Evolutionary conservation across 2,329 filamentous ascomycete species (phyloP), one percentile per base, ranked within the genome.

Genomic region (Aspergillus flavus): DNA sequence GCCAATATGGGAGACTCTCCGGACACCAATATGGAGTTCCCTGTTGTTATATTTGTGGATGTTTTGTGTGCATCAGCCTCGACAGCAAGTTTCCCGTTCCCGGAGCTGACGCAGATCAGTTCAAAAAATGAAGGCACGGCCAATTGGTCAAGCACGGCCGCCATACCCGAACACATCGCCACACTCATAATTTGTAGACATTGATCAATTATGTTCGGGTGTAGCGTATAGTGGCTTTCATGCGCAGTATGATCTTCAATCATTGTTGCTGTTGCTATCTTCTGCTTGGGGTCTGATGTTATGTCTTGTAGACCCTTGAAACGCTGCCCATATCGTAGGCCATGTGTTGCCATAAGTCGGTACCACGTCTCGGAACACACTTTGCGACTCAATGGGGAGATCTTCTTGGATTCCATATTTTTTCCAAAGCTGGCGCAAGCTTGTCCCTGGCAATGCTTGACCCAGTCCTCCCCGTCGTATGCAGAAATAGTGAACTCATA

Each of bases 401-500:
- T 21, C 14, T 43, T 43, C 16, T n/a, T 19, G 41, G 41, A 9
- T n/a, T 43, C 41, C 7, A n/a, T n/a, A 43, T 19, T 9, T 3
- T 21, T n/a, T 9, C 21, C 41, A n/a, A 43, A 43, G 41, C 41
- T n/a, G 12, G 54, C 32, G 7, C 7, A 11, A 3, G 43, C 63
- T 16, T 73, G 46, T 3, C 74, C 69, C 43, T 46, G 16, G 55
- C 73, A 72, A 46, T 75, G 71, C 46, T 73, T 73, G 19, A 50
- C 68, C 68, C 69, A 73, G 10, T 23, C 54, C 2, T 58, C 61
- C 4, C 69, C 69, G 34, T 63, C 62, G 12, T 69, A 63, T 10
- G 73, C 72, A 2, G 54, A 57, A 11, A 77, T 71, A 10, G 61
- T 63, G 56, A 75, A 76, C 4, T 70, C 66, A 59, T 72, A 72